Base-by-base conservation (phyloP, 1,139 yeast species). In the Yamadazyma taylorii region DNA sequence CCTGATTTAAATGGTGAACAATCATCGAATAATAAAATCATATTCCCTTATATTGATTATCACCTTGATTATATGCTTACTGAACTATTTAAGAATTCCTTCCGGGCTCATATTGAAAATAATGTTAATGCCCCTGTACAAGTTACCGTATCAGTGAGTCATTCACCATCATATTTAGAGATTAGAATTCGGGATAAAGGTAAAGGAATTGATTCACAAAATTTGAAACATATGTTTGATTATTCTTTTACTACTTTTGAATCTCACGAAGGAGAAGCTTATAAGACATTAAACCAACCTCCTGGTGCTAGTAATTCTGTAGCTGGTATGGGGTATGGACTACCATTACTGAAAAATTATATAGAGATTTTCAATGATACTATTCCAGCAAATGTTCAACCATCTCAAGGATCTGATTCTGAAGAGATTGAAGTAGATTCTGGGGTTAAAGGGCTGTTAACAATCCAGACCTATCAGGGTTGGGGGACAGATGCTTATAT, bases 311-410 rank as follows among this genome's bases (percentile, higher is more conserved):
- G 84, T 0, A 79, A 83, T 51, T 75, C 79, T 5, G 87, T 89
- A 24, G 96, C 97, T 0, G 98, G 98, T 0, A 84, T 92, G 86
- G 98, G 98, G 0, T 90, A 88, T 55, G 98, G 98, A 0, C 62
- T 90, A 37, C 97, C 97, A 1, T 66, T 90, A 43, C 86, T 92
- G 63, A 77, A 78, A 52, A 66, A 66, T 43, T 71, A 71, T 48
- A 60, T 69, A n/a, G 75, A 71, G 47, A 63, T 67, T 2, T 71
- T 71, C 47, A 69, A 69, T 41, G 69, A 65, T 28, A 58, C 69
- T 3, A 40, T 59, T 3, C 50, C 53, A 6, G 5, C 14, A 6
- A 9, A 8, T 15, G 21, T 29, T 12, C 5, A 5, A 5, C 21
- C 21, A 19, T 8, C 5, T 8, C 21, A 19, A 8, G 21, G 21